Evolutionary conservation across 2,329 filamentous ascomycete species (phyloP).

Genomic region (Talaromyces sp.): DNA sequence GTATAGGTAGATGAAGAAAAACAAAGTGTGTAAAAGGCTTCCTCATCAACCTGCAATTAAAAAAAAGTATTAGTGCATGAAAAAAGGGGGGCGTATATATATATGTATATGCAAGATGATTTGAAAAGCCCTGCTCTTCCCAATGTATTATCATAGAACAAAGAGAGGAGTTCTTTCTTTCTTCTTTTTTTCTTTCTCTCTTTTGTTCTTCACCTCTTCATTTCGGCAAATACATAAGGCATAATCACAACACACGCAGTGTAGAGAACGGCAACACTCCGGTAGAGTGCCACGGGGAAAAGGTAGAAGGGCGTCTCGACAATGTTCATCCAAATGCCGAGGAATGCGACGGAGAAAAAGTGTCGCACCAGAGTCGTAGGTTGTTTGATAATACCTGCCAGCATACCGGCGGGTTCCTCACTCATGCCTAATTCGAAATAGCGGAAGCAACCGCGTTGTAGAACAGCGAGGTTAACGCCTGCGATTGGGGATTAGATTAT

Average conservation of each 20-base stretch:
- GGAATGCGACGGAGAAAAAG: conserved; percentile 89
- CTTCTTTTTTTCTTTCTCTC: not conserved
- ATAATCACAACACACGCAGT: conserved; percentile 78
- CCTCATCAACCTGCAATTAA: too few species aligned
- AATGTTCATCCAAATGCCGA: conserved; percentile 70
- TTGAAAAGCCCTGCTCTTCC: not conserved
- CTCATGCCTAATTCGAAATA: conserved; percentile 79
- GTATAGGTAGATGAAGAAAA: not conserved
- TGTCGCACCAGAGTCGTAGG: conserved; percentile 80
- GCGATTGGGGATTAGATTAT: not conserved
- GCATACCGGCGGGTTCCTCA: conserved; percentile 72
- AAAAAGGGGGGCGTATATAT: not conserved
- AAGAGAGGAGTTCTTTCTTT: not conserved
- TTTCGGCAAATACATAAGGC: conserved; percentile 71
- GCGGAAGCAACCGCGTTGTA: conserved; percentile 85
- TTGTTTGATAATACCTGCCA: conserved; percentile 73
- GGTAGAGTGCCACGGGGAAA: conserved; percentile 60
- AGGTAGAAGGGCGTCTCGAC: conserved; percentile 48
- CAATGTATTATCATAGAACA: not conserved
- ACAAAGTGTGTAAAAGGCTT: not conserved
- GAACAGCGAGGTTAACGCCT: conserved; percentile 67
- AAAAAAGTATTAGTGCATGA: not conserved
- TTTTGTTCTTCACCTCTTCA: conserved; percentile 26
- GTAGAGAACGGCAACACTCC: conserved; percentile 67
- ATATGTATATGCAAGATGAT: not conserved